Percentiles rank a stretch among this genome's conserved stretches.
phyloP scores from a whole-genome alignment of 2,329 filamentous ascomycete genomes.

The Penicillium rolfsii region DNA sequence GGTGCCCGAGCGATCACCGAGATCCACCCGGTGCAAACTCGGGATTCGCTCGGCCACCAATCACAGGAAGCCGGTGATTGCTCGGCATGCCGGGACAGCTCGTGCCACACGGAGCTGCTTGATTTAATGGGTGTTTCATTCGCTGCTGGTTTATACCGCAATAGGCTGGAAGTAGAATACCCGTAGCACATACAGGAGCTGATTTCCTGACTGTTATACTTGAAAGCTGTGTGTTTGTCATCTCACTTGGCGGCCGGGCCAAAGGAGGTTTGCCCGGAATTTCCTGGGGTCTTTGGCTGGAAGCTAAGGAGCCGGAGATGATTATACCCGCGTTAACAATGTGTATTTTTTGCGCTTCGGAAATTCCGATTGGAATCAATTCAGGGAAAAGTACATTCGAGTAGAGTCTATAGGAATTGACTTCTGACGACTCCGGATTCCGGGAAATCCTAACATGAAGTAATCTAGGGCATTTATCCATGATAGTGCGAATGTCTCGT shows the following conservation, averaged over 20 bases:
- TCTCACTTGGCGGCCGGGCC: neutral
- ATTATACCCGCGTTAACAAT: neutral
- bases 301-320: neutral
- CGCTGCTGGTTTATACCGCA: conserved; percentile 1
- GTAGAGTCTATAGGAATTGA: neutral
- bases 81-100: conserved; percentile 7
- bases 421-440: neutral
- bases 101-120: conserved; percentile 1
- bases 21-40: conserved; percentile 19
- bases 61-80: neutral
- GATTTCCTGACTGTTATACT: neutral
- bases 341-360: neutral
- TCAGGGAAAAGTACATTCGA: neutral
- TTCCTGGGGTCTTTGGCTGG: neutral
- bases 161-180: neutral
- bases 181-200: neutral
- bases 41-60: conserved; percentile 15
- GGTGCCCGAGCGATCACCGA: conserved; percentile 15
- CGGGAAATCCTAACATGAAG: neutral
- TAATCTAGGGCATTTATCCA: neutral
- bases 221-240: neutral
- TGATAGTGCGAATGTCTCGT: no score
- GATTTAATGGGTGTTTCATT: neutral
- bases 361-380: neutral
- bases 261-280: neutral